These are phyloP conservation scores for Aspergillus intermedius DNA, from an alignment of 2,329 filamentous ascomycete genomes.

Conservation along the genomic window DNA sequence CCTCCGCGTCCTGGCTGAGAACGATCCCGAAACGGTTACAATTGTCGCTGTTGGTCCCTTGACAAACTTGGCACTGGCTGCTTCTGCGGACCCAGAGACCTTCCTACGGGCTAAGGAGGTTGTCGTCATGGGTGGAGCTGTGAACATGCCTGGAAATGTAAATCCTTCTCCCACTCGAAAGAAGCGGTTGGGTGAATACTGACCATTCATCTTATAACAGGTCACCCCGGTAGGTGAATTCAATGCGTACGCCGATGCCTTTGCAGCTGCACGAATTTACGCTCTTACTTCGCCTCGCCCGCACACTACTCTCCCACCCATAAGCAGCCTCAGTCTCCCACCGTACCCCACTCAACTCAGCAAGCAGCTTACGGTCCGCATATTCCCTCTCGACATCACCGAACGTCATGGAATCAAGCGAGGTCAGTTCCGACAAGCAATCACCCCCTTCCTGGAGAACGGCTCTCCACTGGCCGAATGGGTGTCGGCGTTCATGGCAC, in stretches of 20 bases:
- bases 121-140: conserved; percentile 88
- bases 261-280: conserved; percentile 69
- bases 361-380: conserved; percentile 57
- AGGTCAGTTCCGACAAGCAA: conserved; percentile 51
- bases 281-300: conserved; percentile 70
- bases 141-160: conserved; percentile 74
- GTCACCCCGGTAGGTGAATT: conserved; percentile 81
- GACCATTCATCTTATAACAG: conserved; percentile 9
- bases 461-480: conserved; percentile 70
- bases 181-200: background rate
- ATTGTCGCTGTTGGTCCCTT: conserved; percentile 84
- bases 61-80: conserved; percentile 88
- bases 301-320: conserved; percentile 70
- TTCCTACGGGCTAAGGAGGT: conserved; percentile 87
- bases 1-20: conserved; percentile 73
- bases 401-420: conserved; percentile 60
- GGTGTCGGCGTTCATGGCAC: conserved; percentile 65
- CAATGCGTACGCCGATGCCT: conserved; percentile 85
- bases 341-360: conserved; percentile 60
- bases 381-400: conserved; percentile 74
- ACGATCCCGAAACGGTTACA: conserved; percentile 77
- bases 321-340: conserved; percentile 43
- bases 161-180: conserved; percentile 29
- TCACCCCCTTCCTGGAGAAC: conserved; percentile 50
- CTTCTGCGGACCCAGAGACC: conserved; percentile 78